Base-by-base conservation (phyloP, 1,284 basidiomycete species). In the Microbotryum intermedium region DNA sequence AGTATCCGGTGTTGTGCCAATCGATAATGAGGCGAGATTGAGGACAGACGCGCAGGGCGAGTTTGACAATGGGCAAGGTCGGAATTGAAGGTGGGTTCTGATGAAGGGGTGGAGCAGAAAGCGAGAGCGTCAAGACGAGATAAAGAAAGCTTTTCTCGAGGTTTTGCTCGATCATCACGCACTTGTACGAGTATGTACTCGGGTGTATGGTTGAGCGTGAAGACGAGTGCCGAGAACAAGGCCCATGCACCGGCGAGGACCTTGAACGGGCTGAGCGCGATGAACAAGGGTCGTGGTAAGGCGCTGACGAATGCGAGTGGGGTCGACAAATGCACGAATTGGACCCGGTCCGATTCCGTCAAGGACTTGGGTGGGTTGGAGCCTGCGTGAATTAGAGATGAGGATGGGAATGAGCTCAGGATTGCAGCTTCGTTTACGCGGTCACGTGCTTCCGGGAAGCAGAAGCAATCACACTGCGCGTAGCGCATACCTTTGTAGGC, bases 1-100 rank as follows among this genome's bases (percentile, higher is more conserved):
- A 97, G 73, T 91, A 94, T 8, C 92, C 93, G 10, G 94, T 82
- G 74, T 99, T 99, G 74, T 99, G 95, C 95, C 95, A 99, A 76
- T 99, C 95, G 63, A 98, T 94, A 59, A 98, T 87, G 61, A 98
- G 79, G 69, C 88, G 88, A 64, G 85, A 86, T 2, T 86, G 84
- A 16, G 34, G 34, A 39, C 34, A 16, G 34, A 39, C 34, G 20
- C 84, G 80, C 6, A 90, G 71, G 0, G 87, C 83, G 45, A 91
- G 73, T 77, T 88, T 87, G 2, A 90, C 89, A 10, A 98, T 77
- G 2, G 85, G 83, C 16, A 99, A 82, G 0, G 94, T 94, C 0
- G 95, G 95, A 25, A 99, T 90, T 57, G 89, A 90, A 3, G 95
- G 95, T 16, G 95, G 95, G 70, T 97, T 98, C 88, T 97, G 76